phyloP scores from a whole-genome alignment of 1,139 yeast species.

The Keqinozyma sinolaborantium region DNA sequence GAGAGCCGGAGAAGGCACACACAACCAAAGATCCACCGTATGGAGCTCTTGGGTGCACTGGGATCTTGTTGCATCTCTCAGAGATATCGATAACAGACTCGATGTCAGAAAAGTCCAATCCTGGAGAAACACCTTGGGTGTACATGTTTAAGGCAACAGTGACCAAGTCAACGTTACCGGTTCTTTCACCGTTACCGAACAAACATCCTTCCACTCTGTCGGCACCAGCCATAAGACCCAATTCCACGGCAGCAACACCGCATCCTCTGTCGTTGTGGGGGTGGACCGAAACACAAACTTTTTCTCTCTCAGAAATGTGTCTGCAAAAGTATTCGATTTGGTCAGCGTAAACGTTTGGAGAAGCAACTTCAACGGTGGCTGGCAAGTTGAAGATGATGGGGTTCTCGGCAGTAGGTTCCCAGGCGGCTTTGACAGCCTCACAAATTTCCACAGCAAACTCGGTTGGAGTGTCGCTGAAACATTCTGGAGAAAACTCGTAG shows the following conservation, averaged over 20 bases:
- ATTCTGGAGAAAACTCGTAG: constrained; percentile 93
- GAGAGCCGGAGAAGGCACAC: constrained; percentile 95
- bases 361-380: constrained; percentile 95
- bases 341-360: constrained; percentile 95
- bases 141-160: constrained; percentile 90
- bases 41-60: constrained; percentile 91
- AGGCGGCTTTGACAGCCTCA: constrained; percentile 91
- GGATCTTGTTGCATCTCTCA: constrained; percentile 93
- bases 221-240: constrained; percentile 93
- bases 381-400: constrained; percentile 96
- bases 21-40: constrained; percentile 96
- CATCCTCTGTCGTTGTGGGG: constrained; percentile 98
- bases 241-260: constrained; percentile 96
- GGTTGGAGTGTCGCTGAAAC: constrained; percentile 84
- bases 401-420: constrained; percentile 81
- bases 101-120: constrained; percentile 83
- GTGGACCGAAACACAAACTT: constrained; percentile 84
- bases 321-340: constrained; percentile 89
- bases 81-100: constrained; percentile 78
- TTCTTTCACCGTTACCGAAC: constrained; percentile 97
- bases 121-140: constrained; percentile 89
- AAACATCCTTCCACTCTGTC: constrained; percentile 97
- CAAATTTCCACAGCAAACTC: constrained; percentile 83
- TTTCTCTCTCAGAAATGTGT: constrained; percentile 77
- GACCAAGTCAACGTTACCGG: constrained; percentile 95